A percentile compares a stretch with the other conserved stretches of the same genome.
phyloP scores from a whole-genome alignment of 345 rosid genomes.

The Erysimum cheiranthoides region DNA sequence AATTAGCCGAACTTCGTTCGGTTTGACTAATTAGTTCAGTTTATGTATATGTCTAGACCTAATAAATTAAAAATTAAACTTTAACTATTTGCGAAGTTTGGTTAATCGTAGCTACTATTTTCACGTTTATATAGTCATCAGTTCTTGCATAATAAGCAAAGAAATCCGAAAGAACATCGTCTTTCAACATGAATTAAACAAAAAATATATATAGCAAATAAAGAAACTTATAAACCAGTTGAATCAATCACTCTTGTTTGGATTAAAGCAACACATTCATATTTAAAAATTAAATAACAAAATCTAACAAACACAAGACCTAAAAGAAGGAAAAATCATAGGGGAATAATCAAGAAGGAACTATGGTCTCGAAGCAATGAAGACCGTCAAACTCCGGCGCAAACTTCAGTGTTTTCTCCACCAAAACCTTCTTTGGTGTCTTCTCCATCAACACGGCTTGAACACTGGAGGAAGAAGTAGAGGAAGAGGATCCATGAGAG shows the following conservation, averaged over 20 bases:
- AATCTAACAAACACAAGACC: not conserved
- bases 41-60: too few species aligned
- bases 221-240: not conserved
- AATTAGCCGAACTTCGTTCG: too few species aligned
- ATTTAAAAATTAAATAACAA: not conserved
- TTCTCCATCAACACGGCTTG: not conserved
- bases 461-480: not conserved
- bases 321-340: not conserved
- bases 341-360: not conserved
- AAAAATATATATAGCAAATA: not conserved
- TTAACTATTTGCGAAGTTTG: too few species aligned
- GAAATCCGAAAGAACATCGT: not conserved
- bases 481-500: constrained; percentile 10
- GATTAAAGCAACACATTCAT: not conserved
- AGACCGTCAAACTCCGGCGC: constrained; percentile 67
- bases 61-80: too few species aligned
- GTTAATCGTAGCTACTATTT: too few species aligned
- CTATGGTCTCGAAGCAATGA: constrained; percentile 63
- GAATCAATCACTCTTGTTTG: not conserved
- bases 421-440: not conserved
- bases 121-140: too few species aligned
- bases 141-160: not conserved
- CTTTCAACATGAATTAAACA: not conserved
- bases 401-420: constrained; percentile 40
- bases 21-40: too few species aligned